Percentiles rank a stretch among this genome's conserved stretches.
phyloP scores from a whole-genome alignment of 2,329 filamentous ascomycete genomes.

The Neonectria faginata region DNA sequence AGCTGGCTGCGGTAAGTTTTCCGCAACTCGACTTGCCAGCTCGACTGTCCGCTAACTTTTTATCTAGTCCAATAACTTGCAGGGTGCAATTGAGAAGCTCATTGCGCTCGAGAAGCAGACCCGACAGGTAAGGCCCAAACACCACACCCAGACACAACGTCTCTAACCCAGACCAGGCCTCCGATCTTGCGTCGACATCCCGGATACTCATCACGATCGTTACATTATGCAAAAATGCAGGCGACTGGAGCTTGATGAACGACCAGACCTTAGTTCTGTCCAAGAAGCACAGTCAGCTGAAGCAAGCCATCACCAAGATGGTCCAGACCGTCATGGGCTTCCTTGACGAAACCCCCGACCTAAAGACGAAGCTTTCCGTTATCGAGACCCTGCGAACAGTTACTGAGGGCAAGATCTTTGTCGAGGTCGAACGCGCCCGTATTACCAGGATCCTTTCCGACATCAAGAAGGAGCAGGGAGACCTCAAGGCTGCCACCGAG shows the following conservation, averaged over 20 bases:
- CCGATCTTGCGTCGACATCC: slow-evolving; percentile 95
- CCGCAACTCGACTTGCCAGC: neutral
- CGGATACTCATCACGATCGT: slow-evolving; percentile 88
- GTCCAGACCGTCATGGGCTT: slow-evolving; percentile 96
- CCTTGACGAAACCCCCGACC: slow-evolving; percentile 83
- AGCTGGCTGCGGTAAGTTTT: slow-evolving; percentile 83
- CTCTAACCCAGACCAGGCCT: slow-evolving; percentile 70
- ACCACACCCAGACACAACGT: slow-evolving; percentile 31
- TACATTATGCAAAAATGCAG: slow-evolving; percentile 91
- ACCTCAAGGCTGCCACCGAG: slow-evolving; percentile 89
- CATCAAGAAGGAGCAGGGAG: slow-evolving; percentile 97
- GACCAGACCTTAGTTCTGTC: slow-evolving; percentile 96
- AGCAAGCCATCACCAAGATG: slow-evolving; percentile 99
- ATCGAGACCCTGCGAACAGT: slow-evolving; percentile 97
- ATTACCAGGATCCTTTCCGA: slow-evolving; percentile 95
- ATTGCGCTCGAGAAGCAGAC: slow-evolving; percentile 94
- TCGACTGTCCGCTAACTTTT: slow-evolving; percentile 29
- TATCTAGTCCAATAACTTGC: slow-evolving; percentile 74
- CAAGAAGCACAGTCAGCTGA: slow-evolving; percentile 99
- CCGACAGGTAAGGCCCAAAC: slow-evolving; percentile 76
- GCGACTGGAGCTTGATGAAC: slow-evolving; percentile 94
- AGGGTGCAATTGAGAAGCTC: slow-evolving; percentile 93
- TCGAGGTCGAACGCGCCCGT: slow-evolving; percentile 96
- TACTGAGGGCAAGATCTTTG: slow-evolving; percentile 99
- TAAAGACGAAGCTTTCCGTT: slow-evolving; percentile 89